Evolutionary conservation across 495 filamentous ascomycete genomes (phyloP).

Genomic region (Bombardia bombarda): DNA sequence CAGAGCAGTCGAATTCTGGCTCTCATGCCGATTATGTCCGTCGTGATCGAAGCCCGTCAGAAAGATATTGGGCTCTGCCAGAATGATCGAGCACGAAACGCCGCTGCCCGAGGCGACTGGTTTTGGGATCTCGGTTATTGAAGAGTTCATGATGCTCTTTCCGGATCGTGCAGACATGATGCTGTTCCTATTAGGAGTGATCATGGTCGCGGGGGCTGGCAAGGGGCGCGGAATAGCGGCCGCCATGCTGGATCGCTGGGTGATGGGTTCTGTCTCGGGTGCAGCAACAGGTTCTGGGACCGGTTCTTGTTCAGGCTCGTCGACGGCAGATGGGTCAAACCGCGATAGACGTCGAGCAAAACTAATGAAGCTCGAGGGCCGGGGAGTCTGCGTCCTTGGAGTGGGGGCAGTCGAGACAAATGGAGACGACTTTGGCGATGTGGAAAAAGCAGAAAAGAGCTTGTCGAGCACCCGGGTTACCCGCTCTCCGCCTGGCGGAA

Average conservation of each 20-base stretch:
- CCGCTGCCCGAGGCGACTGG: conserved; percentile 68
- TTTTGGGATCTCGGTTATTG: conserved; percentile 47
- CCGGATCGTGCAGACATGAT: conserved; percentile 36
- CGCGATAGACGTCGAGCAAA: conserved; percentile 22
- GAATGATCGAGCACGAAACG: conserved; percentile 59
- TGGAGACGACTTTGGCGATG: conserved; percentile 13
- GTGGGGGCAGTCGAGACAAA: conserved; percentile 7
- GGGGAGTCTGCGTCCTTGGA: conserved; percentile 4
- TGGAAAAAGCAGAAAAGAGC: conserved; percentile 31
- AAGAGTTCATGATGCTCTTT: conserved; percentile 33
- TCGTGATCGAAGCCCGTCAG: conserved; percentile 86
- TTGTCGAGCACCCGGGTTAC: conserved; percentile 27
- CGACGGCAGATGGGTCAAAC: conserved; percentile 5
- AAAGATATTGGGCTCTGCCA: conserved; percentile 87
- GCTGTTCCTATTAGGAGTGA: conserved; percentile 29
- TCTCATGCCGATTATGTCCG: conserved; percentile 52
- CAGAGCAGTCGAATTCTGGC: conserved; percentile 58
- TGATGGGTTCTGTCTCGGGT: not conserved
- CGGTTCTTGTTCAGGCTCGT: not conserved
- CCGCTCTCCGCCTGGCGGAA: conserved; percentile 19
- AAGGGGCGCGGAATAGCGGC: conserved; percentile 13
- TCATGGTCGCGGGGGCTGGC: conserved; percentile 7
- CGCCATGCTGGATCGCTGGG: conserved; percentile 17
- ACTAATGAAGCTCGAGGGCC: conserved; percentile 22
- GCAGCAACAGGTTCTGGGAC: too few relatives aligned